Conservation (phyloP, 805 yeast genomes). For the Starmera pachycereana region DNA sequence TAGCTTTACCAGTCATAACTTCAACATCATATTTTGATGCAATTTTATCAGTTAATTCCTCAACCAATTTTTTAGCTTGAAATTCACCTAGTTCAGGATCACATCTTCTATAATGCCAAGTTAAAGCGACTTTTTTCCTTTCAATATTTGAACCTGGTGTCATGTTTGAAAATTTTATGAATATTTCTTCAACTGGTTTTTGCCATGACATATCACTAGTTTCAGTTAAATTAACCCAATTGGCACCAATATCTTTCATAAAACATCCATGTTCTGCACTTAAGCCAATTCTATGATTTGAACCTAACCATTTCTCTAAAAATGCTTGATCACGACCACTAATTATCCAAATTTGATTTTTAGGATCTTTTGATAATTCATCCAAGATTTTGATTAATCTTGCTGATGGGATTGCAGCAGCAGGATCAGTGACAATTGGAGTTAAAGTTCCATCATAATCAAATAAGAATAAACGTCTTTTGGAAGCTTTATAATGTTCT, state of each 20-base stretch:
- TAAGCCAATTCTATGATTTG: conserved; percentile 55
- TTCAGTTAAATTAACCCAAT: conserved; percentile 82
- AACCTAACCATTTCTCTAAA: conserved; percentile 81
- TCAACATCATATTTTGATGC: conserved; percentile 68
- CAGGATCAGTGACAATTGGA: conserved; percentile 93
- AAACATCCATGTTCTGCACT: conserved; percentile 98
- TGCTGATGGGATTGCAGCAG: conserved; percentile 93
- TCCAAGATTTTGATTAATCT: conserved; percentile 51
- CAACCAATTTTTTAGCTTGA: conserved; percentile 68
- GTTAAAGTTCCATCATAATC: conserved; percentile 98
- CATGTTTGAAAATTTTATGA: conserved; percentile 65
- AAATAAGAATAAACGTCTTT: conserved; percentile 71
- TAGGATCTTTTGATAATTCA: conserved; percentile 59
- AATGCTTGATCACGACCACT: conserved; percentile 92
- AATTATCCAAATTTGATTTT: conserved; percentile 87
- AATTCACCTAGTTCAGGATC: conserved; percentile 89
- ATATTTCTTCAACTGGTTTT: conserved; percentile 61
- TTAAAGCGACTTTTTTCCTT: conserved; percentile 82
- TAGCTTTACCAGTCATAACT: conserved; percentile 96
- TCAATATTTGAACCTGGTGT: conserved; percentile 90
- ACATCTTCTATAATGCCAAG: conserved; percentile 95
- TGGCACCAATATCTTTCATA: conserved; percentile 57
- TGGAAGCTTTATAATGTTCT: conserved; percentile 47
- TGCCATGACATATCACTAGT: conserved; percentile 93
- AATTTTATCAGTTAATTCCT: conserved; percentile 49